Evolutionary conservation across 371 early-diverging fungal genomes (phyloP).

Genomic region (Lichtheimia hyalospora): DNA sequence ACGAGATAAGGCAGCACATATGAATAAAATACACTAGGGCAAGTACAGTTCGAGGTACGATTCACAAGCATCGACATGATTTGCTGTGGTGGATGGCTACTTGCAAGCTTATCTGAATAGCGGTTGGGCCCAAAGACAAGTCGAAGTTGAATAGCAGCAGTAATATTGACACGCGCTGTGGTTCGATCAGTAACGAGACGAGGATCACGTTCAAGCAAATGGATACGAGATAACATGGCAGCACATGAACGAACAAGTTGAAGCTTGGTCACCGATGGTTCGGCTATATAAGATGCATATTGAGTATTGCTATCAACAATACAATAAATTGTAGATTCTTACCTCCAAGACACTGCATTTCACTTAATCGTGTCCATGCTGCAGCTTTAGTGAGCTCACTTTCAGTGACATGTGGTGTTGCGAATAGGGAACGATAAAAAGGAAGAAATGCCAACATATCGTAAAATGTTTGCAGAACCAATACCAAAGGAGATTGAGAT

Average conservation of each 20-base stretch:
- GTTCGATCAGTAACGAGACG: constrained; percentile 25
- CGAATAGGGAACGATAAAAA: neutral
- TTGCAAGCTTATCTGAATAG: neutral
- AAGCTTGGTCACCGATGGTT: constrained; percentile 28
- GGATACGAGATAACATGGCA: constrained; percentile 29
- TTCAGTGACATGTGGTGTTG: constrained; percentile 5
- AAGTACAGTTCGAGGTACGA: constrained; percentile 6
- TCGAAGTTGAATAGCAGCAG: constrained; percentile 35
- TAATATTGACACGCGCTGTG: constrained; percentile 30
- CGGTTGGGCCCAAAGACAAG: constrained; percentile 21
- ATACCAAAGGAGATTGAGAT: constrained; percentile 3
- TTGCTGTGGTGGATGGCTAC: neutral
- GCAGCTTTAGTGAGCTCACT: constrained; percentile 13
- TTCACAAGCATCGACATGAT: constrained; percentile 11
- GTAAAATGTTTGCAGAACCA: constrained; percentile 11
- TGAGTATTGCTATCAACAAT: neutral
- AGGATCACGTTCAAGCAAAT: constrained; percentile 11
- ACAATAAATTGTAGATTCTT: neutral
- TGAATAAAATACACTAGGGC: constrained; percentile 31
- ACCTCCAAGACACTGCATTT: constrained; percentile 43
- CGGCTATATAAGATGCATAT: constrained; percentile 16
- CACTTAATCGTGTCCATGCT: constrained; percentile 38
- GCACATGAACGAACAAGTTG: constrained; percentile 36
- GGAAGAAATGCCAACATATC: neutral
- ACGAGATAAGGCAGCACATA: constrained; percentile 37